Evolutionary conservation across 768 basidiomycete species (phyloP).

Genomic region (Suillus placidus): DNA sequence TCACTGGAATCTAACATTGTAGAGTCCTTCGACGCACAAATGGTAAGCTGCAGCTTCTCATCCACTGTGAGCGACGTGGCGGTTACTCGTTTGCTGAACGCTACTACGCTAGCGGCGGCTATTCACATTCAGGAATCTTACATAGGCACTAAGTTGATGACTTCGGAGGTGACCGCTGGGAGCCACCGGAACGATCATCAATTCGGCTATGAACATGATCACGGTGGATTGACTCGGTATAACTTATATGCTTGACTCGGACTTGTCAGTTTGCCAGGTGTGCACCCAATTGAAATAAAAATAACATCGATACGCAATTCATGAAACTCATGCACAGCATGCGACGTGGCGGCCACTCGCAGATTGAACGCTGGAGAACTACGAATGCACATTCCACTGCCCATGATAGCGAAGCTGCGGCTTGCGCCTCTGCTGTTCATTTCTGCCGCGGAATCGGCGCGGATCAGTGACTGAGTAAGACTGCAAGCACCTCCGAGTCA

Average conservation of each 20-base stretch:
- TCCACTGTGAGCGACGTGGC: neutral
- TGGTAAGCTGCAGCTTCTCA: neutral
- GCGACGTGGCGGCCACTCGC: neutral
- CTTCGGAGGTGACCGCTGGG: neutral
- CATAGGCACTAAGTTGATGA: no score
- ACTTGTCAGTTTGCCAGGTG: neutral
- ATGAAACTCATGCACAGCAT: neutral
- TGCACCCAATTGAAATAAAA: neutral
- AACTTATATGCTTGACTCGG: neutral
- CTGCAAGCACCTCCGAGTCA: neutral
- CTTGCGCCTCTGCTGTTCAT: neutral
- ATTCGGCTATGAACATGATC: neutral
- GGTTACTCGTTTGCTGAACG: neutral
- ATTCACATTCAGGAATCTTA: neutral
- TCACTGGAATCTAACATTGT: neutral
- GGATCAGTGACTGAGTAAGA: neutral
- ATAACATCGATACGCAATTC: neutral
- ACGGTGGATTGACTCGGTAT: neutral
- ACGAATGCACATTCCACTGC: neutral
- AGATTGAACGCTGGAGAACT: neutral
- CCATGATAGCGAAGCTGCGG: neutral
- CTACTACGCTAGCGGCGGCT: neutral
- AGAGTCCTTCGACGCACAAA: neutral
- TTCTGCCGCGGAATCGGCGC: no score
- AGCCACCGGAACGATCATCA: neutral